Conservation (phyloP, 768 basidiomycete species). For the Leccinum disarticulatum region DNA sequence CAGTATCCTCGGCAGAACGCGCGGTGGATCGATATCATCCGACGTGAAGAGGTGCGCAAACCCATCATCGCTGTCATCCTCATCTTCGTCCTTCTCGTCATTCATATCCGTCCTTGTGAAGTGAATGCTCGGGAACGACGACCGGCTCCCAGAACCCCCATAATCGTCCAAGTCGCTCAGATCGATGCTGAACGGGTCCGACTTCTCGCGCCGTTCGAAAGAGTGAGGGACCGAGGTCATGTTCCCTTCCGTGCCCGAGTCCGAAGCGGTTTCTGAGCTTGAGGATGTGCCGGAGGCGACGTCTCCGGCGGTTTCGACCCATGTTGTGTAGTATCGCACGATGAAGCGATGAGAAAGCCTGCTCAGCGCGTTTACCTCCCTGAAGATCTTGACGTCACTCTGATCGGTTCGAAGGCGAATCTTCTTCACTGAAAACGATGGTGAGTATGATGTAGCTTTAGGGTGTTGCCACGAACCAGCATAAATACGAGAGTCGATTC, state of each 20-base stretch:
- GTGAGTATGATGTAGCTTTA: neutral
- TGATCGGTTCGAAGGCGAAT: constrained; percentile 76
- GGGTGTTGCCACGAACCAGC: constrained; percentile 49
- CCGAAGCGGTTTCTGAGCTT: constrained; percentile 41
- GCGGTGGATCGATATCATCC: constrained; percentile 34
- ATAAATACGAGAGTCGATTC: constrained; percentile 82
- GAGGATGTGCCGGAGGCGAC: constrained; percentile 48
- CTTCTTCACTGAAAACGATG: constrained; percentile 68
- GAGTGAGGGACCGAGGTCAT: constrained; percentile 57
- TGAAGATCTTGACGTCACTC: constrained; percentile 83
- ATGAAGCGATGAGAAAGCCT: constrained; percentile 86
- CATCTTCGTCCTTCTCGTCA: constrained; percentile 43
- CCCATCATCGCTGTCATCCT: constrained; percentile 43
- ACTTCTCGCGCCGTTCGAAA: constrained; percentile 41
- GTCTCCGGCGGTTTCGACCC: constrained; percentile 74
- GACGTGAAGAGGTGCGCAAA: constrained; percentile 36
- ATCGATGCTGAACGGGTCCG: constrained; percentile 65
- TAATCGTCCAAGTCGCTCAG: constrained; percentile 62
- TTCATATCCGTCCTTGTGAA: constrained; percentile 55
- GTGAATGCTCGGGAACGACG: constrained; percentile 82
- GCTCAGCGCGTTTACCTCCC: constrained; percentile 89
- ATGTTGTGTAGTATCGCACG: constrained; percentile 89
- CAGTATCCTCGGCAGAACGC: constrained; percentile 52
- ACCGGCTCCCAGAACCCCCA: constrained; percentile 48
- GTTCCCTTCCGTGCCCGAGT: constrained; percentile 43